Conservation (phyloP, 768 basidiomycete genomes). For the Lentinula sp. region DNA sequence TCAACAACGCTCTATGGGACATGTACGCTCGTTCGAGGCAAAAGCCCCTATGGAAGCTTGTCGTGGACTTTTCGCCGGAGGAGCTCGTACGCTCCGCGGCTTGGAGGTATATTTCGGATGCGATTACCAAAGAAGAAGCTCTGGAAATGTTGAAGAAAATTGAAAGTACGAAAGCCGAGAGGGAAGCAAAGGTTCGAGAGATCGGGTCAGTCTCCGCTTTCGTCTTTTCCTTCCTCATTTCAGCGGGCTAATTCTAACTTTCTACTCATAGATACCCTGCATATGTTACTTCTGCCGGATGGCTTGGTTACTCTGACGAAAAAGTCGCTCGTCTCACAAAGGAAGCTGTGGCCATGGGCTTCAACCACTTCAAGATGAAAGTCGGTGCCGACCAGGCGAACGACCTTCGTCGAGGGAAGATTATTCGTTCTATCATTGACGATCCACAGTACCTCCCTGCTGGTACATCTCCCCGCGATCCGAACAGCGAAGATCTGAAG, state of each 20-base stretch:
- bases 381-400: slow-evolving; percentile 80
- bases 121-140: slow-evolving; percentile 88
- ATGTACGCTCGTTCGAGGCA: slow-evolving; percentile 74
- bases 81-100: slow-evolving; percentile 71
- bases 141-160: slow-evolving; percentile 74
- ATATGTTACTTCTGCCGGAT: slow-evolving; percentile 90
- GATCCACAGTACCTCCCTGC: slow-evolving; percentile 78
- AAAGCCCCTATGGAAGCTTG: slow-evolving; percentile 92
- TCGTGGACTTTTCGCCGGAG: slow-evolving; percentile 87
- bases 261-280: slow-evolving; percentile 67
- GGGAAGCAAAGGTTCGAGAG: slow-evolving; percentile 73
- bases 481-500: slow-evolving; percentile 52
- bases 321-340: slow-evolving; percentile 83
- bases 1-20: slow-evolving; percentile 94
- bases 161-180: slow-evolving; percentile 68
- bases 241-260: no score
- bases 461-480: slow-evolving; percentile 51
- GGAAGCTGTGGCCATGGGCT: slow-evolving; percentile 80
- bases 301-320: slow-evolving; percentile 91
- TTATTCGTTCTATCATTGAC: slow-evolving; percentile 95
- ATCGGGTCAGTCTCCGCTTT: slow-evolving; percentile 41
- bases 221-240: not conserved
- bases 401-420: slow-evolving; percentile 80
- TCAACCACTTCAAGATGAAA: slow-evolving; percentile 99
- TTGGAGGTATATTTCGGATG: slow-evolving; percentile 91